A percentile compares a stretch with the other conserved stretches of the same genome.
Evolutionary conservation across 805 yeast genomes (phyloP).

Genomic region (Yarrowia phangngaensis): DNA sequence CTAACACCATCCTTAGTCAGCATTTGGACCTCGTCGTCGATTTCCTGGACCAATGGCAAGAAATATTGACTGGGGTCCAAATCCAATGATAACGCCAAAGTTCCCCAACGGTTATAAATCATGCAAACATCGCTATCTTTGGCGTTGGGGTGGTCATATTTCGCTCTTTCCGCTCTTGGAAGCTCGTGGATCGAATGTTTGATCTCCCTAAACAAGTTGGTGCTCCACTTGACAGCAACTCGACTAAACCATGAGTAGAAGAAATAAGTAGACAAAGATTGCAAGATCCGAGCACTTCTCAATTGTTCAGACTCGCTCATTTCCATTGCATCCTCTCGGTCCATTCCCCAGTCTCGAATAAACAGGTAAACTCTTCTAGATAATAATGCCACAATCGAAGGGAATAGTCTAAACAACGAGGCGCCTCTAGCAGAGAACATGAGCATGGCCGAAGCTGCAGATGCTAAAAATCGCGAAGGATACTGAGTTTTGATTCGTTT

Average conservation of each 20-base stretch:
- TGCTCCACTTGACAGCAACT: constrained; percentile 36
- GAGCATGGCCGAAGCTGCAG: constrained; percentile 58
- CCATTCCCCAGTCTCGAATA: constrained; percentile 51
- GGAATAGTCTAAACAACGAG: constrained; percentile 36
- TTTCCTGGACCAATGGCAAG: neutral
- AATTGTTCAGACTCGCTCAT: constrained; percentile 42
- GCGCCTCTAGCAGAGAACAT: constrained; percentile 49
- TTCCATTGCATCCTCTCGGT: constrained; percentile 39
- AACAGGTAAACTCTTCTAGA: constrained; percentile 55
- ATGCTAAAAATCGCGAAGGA: constrained; percentile 75
- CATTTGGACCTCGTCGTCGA: constrained; percentile 5
- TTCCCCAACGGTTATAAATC: constrained; percentile 25
- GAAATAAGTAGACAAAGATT: constrained; percentile 56
- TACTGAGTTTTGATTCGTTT: constrained; percentile 61
- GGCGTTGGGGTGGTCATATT: constrained; percentile 14
- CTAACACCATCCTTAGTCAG: constrained; percentile 7
- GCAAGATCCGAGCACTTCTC: constrained; percentile 60
- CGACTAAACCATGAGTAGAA: constrained; percentile 43
- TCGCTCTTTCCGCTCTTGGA: constrained; percentile 17
- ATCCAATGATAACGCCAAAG: constrained; percentile 16
- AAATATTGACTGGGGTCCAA: constrained; percentile 18
- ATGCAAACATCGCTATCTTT: constrained; percentile 9
- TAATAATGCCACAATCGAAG: constrained; percentile 43
- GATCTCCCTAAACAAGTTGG: constrained; percentile 39
- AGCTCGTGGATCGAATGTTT: constrained; percentile 28